These are phyloP conservation scores for Nevesoporus exiguus DNA, from an alignment of 768 basidiomycete genomes.

Conservation along the genomic window DNA sequence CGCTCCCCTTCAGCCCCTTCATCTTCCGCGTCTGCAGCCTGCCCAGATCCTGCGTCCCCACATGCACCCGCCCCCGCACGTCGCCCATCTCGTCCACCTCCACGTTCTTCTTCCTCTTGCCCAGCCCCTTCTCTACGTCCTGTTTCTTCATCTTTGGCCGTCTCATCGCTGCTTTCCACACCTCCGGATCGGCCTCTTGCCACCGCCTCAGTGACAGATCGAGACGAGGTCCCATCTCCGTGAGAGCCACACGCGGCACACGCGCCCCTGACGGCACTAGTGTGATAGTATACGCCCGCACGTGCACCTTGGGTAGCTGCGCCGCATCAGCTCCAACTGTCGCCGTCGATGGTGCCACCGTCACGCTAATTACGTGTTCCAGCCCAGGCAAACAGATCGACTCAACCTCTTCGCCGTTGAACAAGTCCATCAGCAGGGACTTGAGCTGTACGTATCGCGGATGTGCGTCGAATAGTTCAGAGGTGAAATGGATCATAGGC, in stretches of 20 bases:
- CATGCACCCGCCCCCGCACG: conserved; percentile 83
- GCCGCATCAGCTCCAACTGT: conserved; percentile 35
- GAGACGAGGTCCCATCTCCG: conserved; percentile 88
- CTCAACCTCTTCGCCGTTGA: conserved; percentile 84
- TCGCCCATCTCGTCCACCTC: conserved; percentile 99
- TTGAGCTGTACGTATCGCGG: conserved; percentile 90
- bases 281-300: conserved; percentile 79
- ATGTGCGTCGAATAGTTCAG: conserved; percentile 91
- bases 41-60: conserved; percentile 83
- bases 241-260: conserved; percentile 76
- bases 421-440: conserved; percentile 85
- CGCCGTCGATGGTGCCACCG: conserved; percentile 55
- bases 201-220: conserved; percentile 79
- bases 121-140: conserved; percentile 80
- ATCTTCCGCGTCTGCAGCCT: conserved; percentile 92
- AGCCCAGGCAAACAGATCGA: conserved; percentile 80
- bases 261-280: conserved; percentile 75
- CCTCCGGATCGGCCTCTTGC: conserved; percentile 70
- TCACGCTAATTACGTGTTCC: conserved; percentile 84
- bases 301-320: conserved; percentile 76
- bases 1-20: conserved; percentile 75
- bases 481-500: conserved; percentile 94
- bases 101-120: conserved; percentile 92
- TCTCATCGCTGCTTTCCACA: conserved; percentile 77
- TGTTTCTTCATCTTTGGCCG: conserved; percentile 86